Evolutionary conservation across 1,284 basidiomycete genomes (phyloP), one percentile per base, ranked within the genome.

Genomic region (Trametes polyzona): DNA sequence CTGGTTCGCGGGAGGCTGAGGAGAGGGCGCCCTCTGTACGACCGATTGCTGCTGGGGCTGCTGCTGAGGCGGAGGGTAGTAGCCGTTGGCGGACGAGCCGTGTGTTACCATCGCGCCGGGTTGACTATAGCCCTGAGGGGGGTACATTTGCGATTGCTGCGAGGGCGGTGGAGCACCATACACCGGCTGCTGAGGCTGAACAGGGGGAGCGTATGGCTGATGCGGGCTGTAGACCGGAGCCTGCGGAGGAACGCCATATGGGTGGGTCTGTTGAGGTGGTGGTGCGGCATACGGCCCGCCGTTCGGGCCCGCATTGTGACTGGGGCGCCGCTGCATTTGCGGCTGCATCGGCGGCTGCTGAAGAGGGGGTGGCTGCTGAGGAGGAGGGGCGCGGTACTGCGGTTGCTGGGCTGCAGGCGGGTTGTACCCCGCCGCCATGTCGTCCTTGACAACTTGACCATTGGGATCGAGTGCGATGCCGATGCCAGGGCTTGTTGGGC

Each of bases 391-490:
- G 57, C 40, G 55, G 54, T 69, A 69, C 47, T 67, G 68, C n/a
- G 43, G 57, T 30, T 67, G 68, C 16, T 62, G 68, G 33, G 65
- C 66, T 55, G 35, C 59, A 27, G 65, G 67, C 67, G 16, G 65
- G 42, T 44, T 40, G 19, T 84, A 86, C 57, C 75, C 72, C 39
- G 82, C 78, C 10, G 92, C 91, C 86, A 95, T 88, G 46, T 85
- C 82, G 73, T 96, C 93, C 63, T 89, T 84, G 21, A 87, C 78
- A 10, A 95, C 92, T 14, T 86, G 83, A 8, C 93, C 93, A 52
- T 76, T 83, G 1, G 88, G 86, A 67, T 93, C 92, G 16, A 95
- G 76, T 10, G 84, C 79, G 61, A 96, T 95, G 1, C 93, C 93
- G 27, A 92, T 79, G 39, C 69, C 71, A 26, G 78, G 76, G 51